A percentile compares a stretch with the other conserved stretches of the same genome.
These are phyloP conservation scores for Blastobotrys capitulatus DNA, from an alignment of 1,139 yeast genomes.

Conservation along the genomic window DNA sequence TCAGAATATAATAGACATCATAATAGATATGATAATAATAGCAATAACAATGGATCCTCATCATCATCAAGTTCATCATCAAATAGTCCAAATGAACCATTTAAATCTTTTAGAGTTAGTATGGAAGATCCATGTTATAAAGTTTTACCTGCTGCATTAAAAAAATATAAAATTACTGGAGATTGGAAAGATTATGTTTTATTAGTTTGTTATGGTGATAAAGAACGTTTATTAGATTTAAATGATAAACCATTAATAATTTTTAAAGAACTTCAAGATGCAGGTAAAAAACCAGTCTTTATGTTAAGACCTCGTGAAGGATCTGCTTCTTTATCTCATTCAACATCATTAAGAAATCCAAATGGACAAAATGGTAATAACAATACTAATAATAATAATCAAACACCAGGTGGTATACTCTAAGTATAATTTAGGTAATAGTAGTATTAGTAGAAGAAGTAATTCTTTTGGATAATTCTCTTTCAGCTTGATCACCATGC, in stretches of 20 bases:
- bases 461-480: constrained; percentile 68
- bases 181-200: constrained; percentile 90
- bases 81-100: constrained; percentile 47
- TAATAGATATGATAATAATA: background rate
- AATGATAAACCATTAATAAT: constrained; percentile 86
- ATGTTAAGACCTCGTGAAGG: constrained; percentile 79
- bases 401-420: no score
- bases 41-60: no score
- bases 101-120: constrained; percentile 80
- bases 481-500: constrained; percentile 80
- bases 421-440: no score
- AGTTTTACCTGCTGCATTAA: constrained; percentile 84
- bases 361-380: constrained; percentile 15
- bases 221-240: constrained; percentile 74
- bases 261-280: constrained; percentile 82
- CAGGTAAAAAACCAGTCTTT: constrained; percentile 86
- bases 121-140: constrained; percentile 91
- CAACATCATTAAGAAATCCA: background rate
- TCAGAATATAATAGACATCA: constrained; percentile 1
- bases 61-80: background rate
- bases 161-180: constrained; percentile 71
- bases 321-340: no score
- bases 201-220: constrained; percentile 86
- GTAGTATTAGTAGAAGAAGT: no score
- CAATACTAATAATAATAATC: background rate